Percentiles rank a stretch among this genome's conserved stretches.
Conservation (phyloP, 2,329 filamentous ascomycete species). For the Epichloe baconii region DNA sequence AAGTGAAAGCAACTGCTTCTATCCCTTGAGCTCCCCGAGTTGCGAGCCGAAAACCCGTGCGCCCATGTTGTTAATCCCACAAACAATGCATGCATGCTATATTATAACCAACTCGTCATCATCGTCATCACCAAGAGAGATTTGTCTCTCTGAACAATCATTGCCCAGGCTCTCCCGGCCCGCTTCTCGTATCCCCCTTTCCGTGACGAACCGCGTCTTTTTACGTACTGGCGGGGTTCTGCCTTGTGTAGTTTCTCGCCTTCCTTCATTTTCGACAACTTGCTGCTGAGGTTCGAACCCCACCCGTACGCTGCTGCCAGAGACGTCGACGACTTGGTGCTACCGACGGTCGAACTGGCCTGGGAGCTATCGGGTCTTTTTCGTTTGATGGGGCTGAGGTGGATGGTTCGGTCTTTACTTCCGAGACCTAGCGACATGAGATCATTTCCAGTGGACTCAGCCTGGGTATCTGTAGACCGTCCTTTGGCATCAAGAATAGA, state of each 20-base stretch:
- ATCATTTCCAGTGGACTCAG: slow-evolving; percentile 25
- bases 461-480: slow-evolving; percentile 9
- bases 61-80: background rate
- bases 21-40: background rate
- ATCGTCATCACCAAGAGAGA: slow-evolving; percentile 29
- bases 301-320: slow-evolving; percentile 33
- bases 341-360: slow-evolving; percentile 15
- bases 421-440: slow-evolving; percentile 24
- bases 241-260: slow-evolving; percentile 36
- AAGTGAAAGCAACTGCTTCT: background rate
- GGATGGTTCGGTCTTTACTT: slow-evolving; percentile 30
- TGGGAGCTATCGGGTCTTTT: slow-evolving; percentile 42
- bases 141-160: slow-evolving; percentile 26
- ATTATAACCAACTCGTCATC: slow-evolving; percentile 41
- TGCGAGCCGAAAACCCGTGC: background rate
- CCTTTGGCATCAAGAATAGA: background rate
- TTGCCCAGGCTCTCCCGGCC: slow-evolving; percentile 58
- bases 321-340: slow-evolving; percentile 10
- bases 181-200: slow-evolving; percentile 64
- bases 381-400: slow-evolving; percentile 47
- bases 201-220: slow-evolving; percentile 70
- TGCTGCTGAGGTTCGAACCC: slow-evolving; percentile 41
- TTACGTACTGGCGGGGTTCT: slow-evolving; percentile 40
- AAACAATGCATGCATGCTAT: slow-evolving; percentile 14
- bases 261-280: slow-evolving; percentile 48